Conservation (phyloP, 768 basidiomycete species). For the Hydnomerulius pinastri region DNA sequence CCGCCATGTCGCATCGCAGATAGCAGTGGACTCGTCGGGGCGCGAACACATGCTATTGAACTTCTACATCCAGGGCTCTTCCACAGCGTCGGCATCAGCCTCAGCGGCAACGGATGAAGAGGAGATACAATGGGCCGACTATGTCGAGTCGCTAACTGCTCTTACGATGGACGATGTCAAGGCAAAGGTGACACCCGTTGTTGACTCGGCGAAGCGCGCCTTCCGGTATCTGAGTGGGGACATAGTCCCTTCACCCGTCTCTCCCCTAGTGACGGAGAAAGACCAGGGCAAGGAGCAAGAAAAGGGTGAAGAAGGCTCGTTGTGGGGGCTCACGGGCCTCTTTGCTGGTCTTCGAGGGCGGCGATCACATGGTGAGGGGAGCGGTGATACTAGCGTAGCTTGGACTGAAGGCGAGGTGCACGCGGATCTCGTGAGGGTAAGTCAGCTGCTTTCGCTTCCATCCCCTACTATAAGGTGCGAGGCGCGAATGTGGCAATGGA, state of each 20-base stretch:
- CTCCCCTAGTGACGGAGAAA: constrained; percentile 28
- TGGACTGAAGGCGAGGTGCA: constrained; percentile 83
- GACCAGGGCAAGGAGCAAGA: constrained; percentile 32
- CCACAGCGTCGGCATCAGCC: constrained; percentile 38
- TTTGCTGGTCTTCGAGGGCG: constrained; percentile 63
- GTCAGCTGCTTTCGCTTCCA: constrained; percentile 23
- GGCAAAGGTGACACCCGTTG: constrained; percentile 39
- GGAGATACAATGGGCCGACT: constrained; percentile 24
- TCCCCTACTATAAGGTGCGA: not conserved
- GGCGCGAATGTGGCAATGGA: not conserved
- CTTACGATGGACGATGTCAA: constrained; percentile 60
- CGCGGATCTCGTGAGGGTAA: constrained; percentile 72
- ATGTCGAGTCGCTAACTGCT: constrained; percentile 50
- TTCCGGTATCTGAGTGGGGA: constrained; percentile 79
- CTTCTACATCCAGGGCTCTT: constrained; percentile 73
- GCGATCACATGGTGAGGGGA: constrained; percentile 33
- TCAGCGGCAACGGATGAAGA: constrained; percentile 32
- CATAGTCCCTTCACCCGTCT: constrained; percentile 40
- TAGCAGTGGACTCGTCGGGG: constrained; percentile 70
- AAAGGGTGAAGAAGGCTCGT: constrained; percentile 34
- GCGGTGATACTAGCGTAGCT: constrained; percentile 39
- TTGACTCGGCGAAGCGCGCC: constrained; percentile 54
- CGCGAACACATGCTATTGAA: constrained; percentile 84
- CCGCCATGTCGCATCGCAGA: constrained; percentile 77
- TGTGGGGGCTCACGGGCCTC: constrained; percentile 63